These are phyloP conservation scores for Lentinula detonsa DNA, from an alignment of 768 basidiomycete genomes.

Conservation along the genomic window DNA sequence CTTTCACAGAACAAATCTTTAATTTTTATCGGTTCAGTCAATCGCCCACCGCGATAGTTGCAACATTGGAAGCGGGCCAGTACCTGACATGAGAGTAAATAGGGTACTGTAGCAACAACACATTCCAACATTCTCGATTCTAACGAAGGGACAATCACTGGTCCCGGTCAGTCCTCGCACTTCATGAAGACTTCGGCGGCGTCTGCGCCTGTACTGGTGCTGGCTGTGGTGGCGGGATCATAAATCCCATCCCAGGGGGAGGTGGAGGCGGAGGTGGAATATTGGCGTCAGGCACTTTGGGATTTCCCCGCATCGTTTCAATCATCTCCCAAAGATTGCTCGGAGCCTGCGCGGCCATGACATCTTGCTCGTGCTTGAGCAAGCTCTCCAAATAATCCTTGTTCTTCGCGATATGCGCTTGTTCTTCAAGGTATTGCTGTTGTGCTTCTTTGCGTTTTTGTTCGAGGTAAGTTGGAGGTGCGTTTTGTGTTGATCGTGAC, in stretches of 20 bases:
- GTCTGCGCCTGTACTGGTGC: not conserved
- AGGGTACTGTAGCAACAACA: not conserved
- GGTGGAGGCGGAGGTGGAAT: not conserved
- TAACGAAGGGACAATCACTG: too few species aligned
- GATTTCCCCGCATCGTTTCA: conserved; percentile 15
- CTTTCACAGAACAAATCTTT: too few species aligned
- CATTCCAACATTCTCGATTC: not conserved
- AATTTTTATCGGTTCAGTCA: too few species aligned
- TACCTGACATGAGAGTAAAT: not conserved
- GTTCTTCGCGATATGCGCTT: conserved; percentile 40
- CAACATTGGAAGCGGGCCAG: too few species aligned
- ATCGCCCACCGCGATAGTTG: too few species aligned
- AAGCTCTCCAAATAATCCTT: conserved; percentile 38
- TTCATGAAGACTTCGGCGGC: not conserved
- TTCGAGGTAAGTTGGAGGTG: conserved; percentile 48
- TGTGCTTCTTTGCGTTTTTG: conserved; percentile 48
- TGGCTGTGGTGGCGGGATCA: not conserved
- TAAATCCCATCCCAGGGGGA: conserved; percentile 1
- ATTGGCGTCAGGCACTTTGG: not conserved
- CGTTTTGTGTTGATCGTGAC: conserved; percentile 15
- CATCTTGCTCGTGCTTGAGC: conserved; percentile 32
- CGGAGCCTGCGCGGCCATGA: conserved; percentile 36
- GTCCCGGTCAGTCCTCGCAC: too few species aligned
- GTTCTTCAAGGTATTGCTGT: conserved; percentile 40
- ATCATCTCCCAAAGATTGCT: conserved; percentile 44